A percentile compares a stretch with the other conserved stretches of the same genome.
These are phyloP conservation scores for Metschnikowia amazonensis DNA, from an alignment of 805 yeast species.

Conservation along the genomic window DNA sequence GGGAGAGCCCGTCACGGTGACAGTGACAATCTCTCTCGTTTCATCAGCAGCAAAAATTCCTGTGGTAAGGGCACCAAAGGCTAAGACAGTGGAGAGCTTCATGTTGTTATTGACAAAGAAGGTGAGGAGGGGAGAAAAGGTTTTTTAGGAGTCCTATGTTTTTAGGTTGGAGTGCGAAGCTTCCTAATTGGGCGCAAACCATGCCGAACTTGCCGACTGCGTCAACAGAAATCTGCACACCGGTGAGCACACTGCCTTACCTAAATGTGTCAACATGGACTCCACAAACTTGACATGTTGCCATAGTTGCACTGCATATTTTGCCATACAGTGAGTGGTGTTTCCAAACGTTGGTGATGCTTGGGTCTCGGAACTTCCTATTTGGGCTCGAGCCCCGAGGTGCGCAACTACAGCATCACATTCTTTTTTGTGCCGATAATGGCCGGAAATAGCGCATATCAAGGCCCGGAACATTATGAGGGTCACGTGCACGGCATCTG, in stretches of 20 bases:
- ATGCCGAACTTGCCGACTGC: conserved; percentile 15
- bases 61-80: conserved; percentile 16
- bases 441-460: conserved; percentile 4
- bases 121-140: neutral
- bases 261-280: neutral
- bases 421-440: neutral
- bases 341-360: neutral
- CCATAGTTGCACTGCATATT: too few species aligned
- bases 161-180: conserved; percentile 17
- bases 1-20: conserved; percentile 18
- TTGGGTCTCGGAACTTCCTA: too few species aligned
- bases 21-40: conserved; percentile 16
- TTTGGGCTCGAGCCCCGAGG: neutral
- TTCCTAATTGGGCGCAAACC: conserved; percentile 17
- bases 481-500: neutral
- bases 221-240: neutral
- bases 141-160: conserved; percentile 10
- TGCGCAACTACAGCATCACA: neutral
- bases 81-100: conserved; percentile 19
- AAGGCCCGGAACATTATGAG: neutral
- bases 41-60: conserved; percentile 16
- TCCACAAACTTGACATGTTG: neutral
- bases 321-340: neutral
- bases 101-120: conserved; percentile 4
- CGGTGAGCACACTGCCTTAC: neutral